phyloP scores from a whole-genome alignment of 2,329 filamentous ascomycete species.

The Colletotrichum tanaceti region DNA sequence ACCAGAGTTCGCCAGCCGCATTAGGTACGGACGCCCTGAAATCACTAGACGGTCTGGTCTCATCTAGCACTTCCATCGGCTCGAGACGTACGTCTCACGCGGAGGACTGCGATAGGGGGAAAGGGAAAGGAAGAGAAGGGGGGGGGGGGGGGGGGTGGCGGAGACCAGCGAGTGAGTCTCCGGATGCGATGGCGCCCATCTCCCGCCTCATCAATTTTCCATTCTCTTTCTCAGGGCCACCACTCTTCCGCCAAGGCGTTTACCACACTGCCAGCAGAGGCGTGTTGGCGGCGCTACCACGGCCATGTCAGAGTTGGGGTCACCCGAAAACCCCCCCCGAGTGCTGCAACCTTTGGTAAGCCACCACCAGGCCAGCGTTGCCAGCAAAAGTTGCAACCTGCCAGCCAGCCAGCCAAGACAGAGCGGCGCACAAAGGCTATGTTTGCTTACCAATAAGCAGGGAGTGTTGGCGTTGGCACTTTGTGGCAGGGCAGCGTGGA shows the following conservation, averaged over 20 bases:
- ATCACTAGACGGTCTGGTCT: slow-evolving; percentile 31
- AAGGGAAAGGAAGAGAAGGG: too few species aligned
- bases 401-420: neutral
- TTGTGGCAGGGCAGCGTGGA: neutral
- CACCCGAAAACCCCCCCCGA: neutral
- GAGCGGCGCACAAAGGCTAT: too few species aligned
- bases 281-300: slow-evolving; percentile 11
- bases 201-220: neutral
- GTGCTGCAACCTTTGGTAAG: neutral
- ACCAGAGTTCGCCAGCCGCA: slow-evolving; percentile 7
- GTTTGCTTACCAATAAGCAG: neutral
- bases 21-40: slow-evolving; percentile 13
- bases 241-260: neutral
- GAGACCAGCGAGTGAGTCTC: neutral
- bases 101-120: slow-evolving; percentile 4
- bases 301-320: slow-evolving; percentile 9
- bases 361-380: neutral
- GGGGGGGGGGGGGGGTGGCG: too few species aligned
- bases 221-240: neutral
- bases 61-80: slow-evolving; percentile 14
- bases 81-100: slow-evolving; percentile 40
- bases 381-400: neutral
- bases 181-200: slow-evolving; percentile 10
- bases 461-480: neutral
- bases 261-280: neutral